Conservation (phyloP, 2,329 filamentous ascomycete genomes). For the Colletotrichum sp. region DNA sequence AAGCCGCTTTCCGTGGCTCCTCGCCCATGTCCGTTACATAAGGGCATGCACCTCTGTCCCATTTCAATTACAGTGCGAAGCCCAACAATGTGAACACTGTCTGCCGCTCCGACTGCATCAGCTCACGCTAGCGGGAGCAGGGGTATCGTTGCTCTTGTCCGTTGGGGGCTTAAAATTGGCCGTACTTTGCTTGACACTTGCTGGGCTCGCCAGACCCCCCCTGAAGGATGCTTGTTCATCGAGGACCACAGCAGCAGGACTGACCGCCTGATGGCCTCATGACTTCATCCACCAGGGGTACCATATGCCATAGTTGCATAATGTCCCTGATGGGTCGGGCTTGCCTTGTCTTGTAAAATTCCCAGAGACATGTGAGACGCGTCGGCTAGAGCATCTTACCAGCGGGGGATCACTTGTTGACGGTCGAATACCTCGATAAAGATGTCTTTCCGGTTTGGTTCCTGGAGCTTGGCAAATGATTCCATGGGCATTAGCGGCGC, state of each 20-base stretch:
- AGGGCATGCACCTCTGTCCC: slow-evolving; percentile 7
- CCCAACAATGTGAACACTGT: background rate
- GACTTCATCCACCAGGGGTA: slow-evolving; percentile 13
- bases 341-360: background rate
- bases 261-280: slow-evolving; percentile 19
- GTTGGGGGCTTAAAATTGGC: slow-evolving; percentile 18
- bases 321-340: background rate
- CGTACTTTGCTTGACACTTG: slow-evolving; percentile 1
- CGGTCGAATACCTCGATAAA: slow-evolving; percentile 9
- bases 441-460: slow-evolving; percentile 4
- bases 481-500: background rate
- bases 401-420: background rate
- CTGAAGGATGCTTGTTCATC: slow-evolving; percentile 5
- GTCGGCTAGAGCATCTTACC: slow-evolving; percentile 3
- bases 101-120: background rate
- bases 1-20: background rate
- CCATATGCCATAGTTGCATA: slow-evolving; percentile 11
- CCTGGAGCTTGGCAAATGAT: slow-evolving; percentile 13
- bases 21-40: background rate
- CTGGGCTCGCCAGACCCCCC: background rate
- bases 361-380: slow-evolving; percentile 15
- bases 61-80: background rate
- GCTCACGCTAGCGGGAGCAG: background rate
- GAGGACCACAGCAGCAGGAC: background rate
- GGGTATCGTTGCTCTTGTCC: background rate